phyloP scores from a whole-genome alignment of 331 rosid genomes.

The Acacia concinna region DNA sequence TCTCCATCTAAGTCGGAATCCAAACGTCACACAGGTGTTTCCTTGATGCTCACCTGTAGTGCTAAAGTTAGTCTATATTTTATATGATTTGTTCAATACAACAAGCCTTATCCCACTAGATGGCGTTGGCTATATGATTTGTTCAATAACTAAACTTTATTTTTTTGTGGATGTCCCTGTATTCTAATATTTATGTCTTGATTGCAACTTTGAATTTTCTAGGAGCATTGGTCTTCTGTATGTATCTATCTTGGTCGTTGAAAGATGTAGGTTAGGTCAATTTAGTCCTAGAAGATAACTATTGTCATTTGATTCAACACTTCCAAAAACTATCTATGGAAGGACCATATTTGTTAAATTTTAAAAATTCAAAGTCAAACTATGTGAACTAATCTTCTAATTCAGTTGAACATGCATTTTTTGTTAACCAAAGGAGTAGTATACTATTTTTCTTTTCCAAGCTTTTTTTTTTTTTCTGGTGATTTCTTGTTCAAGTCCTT shows the following conservation, averaged over 20 bases:
- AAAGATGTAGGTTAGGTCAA: neutral
- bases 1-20: slow-evolving; percentile 52
- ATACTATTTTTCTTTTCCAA: neutral
- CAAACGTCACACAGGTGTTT: slow-evolving; percentile 51
- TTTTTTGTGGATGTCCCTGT: neutral
- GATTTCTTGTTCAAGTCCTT: neutral
- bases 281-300: neutral
- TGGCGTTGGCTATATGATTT: neutral
- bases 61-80: slow-evolving; percentile 8
- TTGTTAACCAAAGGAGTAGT: neutral
- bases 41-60: slow-evolving; percentile 1
- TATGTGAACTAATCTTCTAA: neutral
- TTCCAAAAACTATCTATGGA: neutral
- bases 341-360: neutral
- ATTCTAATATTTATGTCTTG: neutral
- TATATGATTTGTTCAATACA: too few species aligned
- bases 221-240: neutral
- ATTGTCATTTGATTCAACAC: neutral
- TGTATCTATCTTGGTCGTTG: neutral
- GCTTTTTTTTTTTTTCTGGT: neutral
- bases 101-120: neutral
- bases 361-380: neutral
- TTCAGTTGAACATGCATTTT: neutral
- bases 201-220: neutral
- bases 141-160: neutral